These are phyloP conservation scores for Silene latifolia DNA, from an alignment of 148 eudicot species.

Conservation along the genomic window DNA sequence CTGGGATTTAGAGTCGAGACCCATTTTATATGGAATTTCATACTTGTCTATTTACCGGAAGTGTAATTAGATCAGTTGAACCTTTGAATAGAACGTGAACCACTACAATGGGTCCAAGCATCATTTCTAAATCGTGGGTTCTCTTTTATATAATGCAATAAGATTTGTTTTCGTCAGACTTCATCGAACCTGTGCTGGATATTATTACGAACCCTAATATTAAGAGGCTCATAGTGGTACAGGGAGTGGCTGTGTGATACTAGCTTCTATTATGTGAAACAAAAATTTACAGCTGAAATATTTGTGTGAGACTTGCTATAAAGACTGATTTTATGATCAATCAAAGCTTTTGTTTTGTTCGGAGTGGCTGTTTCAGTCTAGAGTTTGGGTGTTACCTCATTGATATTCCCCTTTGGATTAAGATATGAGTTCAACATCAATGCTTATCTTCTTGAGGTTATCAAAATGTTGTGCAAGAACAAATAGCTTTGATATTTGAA, in stretches of 20 bases:
- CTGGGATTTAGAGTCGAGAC: no score
- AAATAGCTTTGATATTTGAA: no score
- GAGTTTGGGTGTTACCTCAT: not conserved
- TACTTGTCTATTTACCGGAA: no score
- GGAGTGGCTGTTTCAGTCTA: not conserved
- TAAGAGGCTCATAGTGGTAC: not conserved
- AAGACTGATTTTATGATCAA: not conserved
- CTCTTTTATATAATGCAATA: no score
- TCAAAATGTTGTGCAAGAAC: not conserved
- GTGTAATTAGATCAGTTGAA: not conserved
- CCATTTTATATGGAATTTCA: no score
- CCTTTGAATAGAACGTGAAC: no score
- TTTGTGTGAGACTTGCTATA: not conserved
- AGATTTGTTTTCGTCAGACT: no score
- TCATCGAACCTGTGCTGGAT: not conserved
- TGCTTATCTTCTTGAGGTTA: not conserved
- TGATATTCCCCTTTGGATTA: not conserved
- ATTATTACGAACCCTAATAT: not conserved
- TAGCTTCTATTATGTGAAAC: not conserved
- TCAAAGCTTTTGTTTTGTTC: not conserved
- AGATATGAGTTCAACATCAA: not conserved
- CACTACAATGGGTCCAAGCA: no score
- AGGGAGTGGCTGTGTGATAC: not conserved
- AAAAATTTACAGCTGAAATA: not conserved
- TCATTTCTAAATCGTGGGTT: no score